Conservation (phyloP, 768 basidiomycete genomes). For the Plicaturopsis crispa region DNA sequence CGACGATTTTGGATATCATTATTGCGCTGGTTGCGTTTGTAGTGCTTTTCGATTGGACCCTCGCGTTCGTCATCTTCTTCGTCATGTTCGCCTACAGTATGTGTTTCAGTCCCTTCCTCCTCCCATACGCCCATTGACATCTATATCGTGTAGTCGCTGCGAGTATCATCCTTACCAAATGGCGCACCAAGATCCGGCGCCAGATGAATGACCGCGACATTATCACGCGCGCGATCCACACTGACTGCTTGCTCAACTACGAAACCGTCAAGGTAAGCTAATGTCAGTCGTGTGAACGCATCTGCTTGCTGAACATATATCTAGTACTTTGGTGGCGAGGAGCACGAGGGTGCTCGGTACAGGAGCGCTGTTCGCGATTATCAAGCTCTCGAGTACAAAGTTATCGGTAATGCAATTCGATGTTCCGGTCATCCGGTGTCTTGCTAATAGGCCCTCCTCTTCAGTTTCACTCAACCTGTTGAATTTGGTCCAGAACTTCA, state of each 20-base stretch:
- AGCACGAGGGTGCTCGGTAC: constrained; percentile 69
- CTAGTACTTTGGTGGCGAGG: constrained; percentile 85
- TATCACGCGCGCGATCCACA: constrained; percentile 77
- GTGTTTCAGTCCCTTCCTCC: constrained; percentile 11
- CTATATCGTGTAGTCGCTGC: constrained; percentile 30
- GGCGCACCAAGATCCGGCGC: constrained; percentile 68
- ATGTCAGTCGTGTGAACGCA: too few relatives aligned
- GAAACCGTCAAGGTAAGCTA: constrained; percentile 89
- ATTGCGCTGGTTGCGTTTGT: constrained; percentile 66
- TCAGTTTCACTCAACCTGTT: constrained; percentile 65
- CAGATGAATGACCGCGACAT: constrained; percentile 79
- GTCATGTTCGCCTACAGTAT: constrained; percentile 71
- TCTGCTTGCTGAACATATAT: too few relatives aligned
- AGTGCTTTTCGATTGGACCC: constrained; percentile 54
- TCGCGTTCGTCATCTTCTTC: constrained; percentile 58
- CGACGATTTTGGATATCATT: constrained; percentile 74
- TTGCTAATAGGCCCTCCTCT: constrained; percentile 5
- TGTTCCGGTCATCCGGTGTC: neutral
- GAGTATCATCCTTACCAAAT: constrained; percentile 53
- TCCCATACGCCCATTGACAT: constrained; percentile 1
- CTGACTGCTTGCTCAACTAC: constrained; percentile 74
- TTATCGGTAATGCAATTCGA: constrained; percentile 51
- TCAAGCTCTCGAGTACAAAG: constrained; percentile 66
- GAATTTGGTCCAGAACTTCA: constrained; percentile 74
- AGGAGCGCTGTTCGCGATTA: constrained; percentile 64